Evolutionary conservation across 139 green algal species (phyloP).

Genomic region (Trebouxia sp.): DNA sequence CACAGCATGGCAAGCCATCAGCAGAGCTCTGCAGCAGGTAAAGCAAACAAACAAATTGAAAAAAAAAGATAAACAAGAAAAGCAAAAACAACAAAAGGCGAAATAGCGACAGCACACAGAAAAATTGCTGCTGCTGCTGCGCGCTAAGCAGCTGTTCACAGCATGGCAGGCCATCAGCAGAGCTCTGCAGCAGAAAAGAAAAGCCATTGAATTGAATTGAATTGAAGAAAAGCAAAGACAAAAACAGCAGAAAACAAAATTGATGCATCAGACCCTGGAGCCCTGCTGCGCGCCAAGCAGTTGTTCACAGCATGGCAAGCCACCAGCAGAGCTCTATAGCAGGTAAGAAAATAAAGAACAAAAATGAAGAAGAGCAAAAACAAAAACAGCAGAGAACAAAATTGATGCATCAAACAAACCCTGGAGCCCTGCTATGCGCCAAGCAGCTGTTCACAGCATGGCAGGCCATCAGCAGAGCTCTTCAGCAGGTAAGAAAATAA

Average conservation of each 20-base stretch:
- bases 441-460: not conserved
- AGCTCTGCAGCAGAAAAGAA: not conserved
- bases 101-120: not conserved
- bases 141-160: not conserved
- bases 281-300: not conserved
- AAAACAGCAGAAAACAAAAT: not conserved
- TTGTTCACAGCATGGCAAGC: not conserved
- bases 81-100: not conserved
- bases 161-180: not conserved
- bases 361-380: not conserved
- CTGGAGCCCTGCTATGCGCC: not conserved
- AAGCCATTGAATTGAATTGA: too few relatives aligned
- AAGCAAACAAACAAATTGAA: too few relatives aligned
- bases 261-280: not conserved
- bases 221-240: not conserved
- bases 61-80: too few relatives aligned
- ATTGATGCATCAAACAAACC: not conserved
- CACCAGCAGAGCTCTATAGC: not conserved
- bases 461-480: not conserved
- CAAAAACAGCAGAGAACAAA: not conserved
- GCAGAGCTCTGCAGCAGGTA: too few relatives aligned
- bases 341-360: too few relatives aligned
- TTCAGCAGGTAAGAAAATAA: not conserved
- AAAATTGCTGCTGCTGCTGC: not conserved
- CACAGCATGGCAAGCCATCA: too few relatives aligned